phyloP scores from a whole-genome alignment of 768 basidiomycete species.

The Rhizopogon vesiculosus region DNA sequence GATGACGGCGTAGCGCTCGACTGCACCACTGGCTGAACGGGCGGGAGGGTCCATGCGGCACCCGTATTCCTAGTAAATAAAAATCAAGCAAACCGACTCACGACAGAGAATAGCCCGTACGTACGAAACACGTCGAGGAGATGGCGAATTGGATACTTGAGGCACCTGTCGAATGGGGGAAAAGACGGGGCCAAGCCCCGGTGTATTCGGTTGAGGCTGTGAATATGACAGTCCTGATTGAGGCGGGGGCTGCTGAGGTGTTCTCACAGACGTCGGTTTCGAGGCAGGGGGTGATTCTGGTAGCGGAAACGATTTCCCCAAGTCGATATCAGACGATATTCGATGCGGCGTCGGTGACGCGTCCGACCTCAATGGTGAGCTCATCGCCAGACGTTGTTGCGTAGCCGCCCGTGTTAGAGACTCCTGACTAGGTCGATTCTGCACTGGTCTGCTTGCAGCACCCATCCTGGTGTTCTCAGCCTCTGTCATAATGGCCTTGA shows the following conservation, averaged over 20 bases:
- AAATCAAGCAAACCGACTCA: background rate
- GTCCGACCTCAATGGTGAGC: conserved; percentile 6
- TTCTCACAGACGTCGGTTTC: background rate
- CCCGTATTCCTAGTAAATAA: conserved; percentile 17
- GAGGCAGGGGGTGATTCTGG: background rate
- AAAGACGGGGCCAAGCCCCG: conserved; percentile 60
- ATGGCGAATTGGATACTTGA: conserved; percentile 18
- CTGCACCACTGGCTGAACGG: conserved; percentile 42
- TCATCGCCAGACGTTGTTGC: background rate
- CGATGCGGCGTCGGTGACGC: conserved; percentile 6
- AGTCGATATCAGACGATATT: conserved; percentile 5
- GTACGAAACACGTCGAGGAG: conserved; percentile 45
- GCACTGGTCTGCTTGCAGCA: background rate
- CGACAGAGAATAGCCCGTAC: conserved; percentile 17
- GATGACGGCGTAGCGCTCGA: conserved; percentile 19
- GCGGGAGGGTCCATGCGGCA: conserved; percentile 61
- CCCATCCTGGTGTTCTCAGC: conserved; percentile 33
- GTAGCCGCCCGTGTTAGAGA: background rate
- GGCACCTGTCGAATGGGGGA: conserved; percentile 49
- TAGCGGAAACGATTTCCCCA: background rate
- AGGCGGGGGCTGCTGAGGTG: conserved; percentile 10
- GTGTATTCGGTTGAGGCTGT: conserved; percentile 14
- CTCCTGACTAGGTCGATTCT: background rate
- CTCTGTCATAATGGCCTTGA: conserved; percentile 86
- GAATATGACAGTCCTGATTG: conserved; percentile 10